Conservation (phyloP, 2,329 filamentous ascomycete species). For the Westerdykella ornata region DNA sequence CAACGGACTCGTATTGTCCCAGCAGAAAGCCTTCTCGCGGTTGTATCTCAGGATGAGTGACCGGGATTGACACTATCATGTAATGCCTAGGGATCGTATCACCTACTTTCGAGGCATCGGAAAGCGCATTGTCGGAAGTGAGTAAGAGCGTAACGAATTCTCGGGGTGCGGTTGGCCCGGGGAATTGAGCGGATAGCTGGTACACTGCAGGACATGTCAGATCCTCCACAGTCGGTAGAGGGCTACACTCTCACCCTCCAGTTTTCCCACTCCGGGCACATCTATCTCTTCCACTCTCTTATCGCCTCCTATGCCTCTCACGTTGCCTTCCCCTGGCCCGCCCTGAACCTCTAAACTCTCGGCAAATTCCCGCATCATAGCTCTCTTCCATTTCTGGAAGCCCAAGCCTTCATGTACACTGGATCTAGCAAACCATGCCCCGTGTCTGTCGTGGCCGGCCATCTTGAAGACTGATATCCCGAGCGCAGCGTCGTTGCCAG, state of each 20-base stretch:
- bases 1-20: conserved; percentile 84
- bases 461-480: conserved; percentile 76
- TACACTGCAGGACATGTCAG: conserved; percentile 52
- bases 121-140: conserved; percentile 53
- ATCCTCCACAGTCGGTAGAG: conserved; percentile 4
- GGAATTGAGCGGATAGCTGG: conserved; percentile 81
- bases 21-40: conserved; percentile 67
- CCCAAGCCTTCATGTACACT: conserved; percentile 74
- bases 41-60: conserved; percentile 66
- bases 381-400: conserved; percentile 71
- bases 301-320: conserved; percentile 82
- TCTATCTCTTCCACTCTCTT: conserved; percentile 59
- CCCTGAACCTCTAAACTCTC: conserved; percentile 67
- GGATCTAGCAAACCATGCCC: conserved; percentile 81
- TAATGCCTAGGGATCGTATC: conserved; percentile 57
- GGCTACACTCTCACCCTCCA: conserved; percentile 49
- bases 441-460: conserved; percentile 68
- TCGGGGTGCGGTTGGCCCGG: conserved; percentile 76
- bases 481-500: conserved; percentile 65
- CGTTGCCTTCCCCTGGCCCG: conserved; percentile 63
- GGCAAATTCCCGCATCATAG: conserved; percentile 70
- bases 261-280: conserved; percentile 53
- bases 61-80: conserved; percentile 83
- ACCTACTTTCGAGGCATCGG: conserved; percentile 40
- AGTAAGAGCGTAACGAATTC: conserved; percentile 80